Conservation (phyloP, 768 basidiomycete species). For the Hygrocybe punicea region DNA sequence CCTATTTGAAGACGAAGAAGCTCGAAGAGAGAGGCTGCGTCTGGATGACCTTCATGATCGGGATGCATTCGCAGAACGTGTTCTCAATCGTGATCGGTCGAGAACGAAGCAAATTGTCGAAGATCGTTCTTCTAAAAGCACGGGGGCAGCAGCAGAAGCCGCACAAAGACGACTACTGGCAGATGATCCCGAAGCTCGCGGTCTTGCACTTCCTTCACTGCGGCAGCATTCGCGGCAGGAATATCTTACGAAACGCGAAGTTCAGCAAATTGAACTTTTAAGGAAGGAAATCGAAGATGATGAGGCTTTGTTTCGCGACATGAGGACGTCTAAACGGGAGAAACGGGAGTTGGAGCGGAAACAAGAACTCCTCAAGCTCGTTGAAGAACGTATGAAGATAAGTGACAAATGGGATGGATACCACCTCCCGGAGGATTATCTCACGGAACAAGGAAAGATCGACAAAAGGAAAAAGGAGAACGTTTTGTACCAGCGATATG, state of each 20-base stretch:
- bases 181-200: slow-evolving; percentile 65
- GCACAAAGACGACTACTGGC: slow-evolving; percentile 76
- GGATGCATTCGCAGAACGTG: slow-evolving; percentile 89
- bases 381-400: slow-evolving; percentile 91
- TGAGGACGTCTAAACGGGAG: slow-evolving; percentile 86
- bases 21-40: slow-evolving; percentile 67
- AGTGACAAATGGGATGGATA: slow-evolving; percentile 97
- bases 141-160: slow-evolving; percentile 78
- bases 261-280: slow-evolving; percentile 91
- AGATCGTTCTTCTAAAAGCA: slow-evolving; percentile 78
- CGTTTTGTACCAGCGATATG: slow-evolving; percentile 90
- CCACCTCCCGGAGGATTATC: slow-evolving; percentile 93
- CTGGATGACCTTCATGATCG: slow-evolving; percentile 78
- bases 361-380: slow-evolving; percentile 86
- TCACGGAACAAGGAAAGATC: slow-evolving; percentile 97
- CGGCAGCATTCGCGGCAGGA: slow-evolving; percentile 90
- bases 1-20: slow-evolving; percentile 65
- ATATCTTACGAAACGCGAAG: slow-evolving; percentile 94
- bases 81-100: slow-evolving; percentile 78
- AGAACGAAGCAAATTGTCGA: slow-evolving; percentile 88
- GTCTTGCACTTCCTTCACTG: slow-evolving; percentile 59
- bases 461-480: slow-evolving; percentile 95
- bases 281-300: slow-evolving; percentile 93
- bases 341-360: slow-evolving; percentile 79
- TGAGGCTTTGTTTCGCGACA: slow-evolving; percentile 83